phyloP scores from a whole-genome alignment of 192 early-diverging fungal genomes.

The Coemansia sp. region DNA sequence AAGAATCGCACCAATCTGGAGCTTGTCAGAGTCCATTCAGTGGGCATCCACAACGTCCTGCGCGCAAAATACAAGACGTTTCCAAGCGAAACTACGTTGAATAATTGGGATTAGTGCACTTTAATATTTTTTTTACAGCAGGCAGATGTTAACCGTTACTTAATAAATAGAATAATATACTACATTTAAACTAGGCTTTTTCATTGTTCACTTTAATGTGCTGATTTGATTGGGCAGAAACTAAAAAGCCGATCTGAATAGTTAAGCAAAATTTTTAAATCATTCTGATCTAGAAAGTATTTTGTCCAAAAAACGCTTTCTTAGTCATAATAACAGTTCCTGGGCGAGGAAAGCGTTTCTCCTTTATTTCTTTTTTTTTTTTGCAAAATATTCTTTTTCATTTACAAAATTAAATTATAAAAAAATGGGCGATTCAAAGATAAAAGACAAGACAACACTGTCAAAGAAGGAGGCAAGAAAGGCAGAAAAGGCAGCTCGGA shows the following conservation, averaged over 20 bases:
- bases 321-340: neutral
- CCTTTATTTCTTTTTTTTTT: neutral
- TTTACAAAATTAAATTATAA: neutral
- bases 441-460: neutral
- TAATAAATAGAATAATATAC: no score
- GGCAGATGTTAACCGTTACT: no score
- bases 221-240: neutral
- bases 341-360: neutral
- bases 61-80: conserved; percentile 8
- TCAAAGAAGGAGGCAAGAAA: conserved; percentile 3
- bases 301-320: neutral
- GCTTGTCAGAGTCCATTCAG: conserved; percentile 44
- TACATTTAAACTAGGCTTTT: neutral
- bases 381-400: conserved; percentile 1
- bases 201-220: neutral
- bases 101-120: neutral
- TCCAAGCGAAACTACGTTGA: neutral
- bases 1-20: conserved; percentile 69
- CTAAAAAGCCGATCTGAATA: neutral
- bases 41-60: conserved; percentile 44
- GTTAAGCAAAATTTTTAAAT: no score
- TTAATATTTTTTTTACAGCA: neutral
- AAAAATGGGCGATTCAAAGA: conserved; percentile 5
- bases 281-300: neutral
- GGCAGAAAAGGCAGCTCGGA: conserved; percentile 9